Conservation (phyloP, 1,284 basidiomycete genomes). For the Marasmius oreades region DNA sequence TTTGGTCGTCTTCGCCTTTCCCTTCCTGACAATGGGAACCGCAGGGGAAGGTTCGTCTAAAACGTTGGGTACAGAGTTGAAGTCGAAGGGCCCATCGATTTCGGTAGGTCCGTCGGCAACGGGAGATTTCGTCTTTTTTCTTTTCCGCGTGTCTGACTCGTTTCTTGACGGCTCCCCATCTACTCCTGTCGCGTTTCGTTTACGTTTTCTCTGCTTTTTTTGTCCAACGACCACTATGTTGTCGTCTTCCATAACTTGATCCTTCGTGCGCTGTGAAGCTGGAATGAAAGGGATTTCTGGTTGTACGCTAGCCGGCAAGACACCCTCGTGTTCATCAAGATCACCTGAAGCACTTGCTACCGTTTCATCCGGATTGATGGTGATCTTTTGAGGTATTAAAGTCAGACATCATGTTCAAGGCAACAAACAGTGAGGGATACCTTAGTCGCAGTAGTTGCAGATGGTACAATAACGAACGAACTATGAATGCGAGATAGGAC, state of each 20-base stretch:
- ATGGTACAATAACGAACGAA: constrained; percentile 23
- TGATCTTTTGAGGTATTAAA: background rate
- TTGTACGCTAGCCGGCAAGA: constrained; percentile 33
- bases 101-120: background rate
- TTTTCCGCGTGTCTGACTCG: constrained; percentile 1
- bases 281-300: constrained; percentile 74
- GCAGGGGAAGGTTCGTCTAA: constrained; percentile 58
- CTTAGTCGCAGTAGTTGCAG: background rate
- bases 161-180: background rate
- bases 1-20: constrained; percentile 48
- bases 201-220: constrained; percentile 56
- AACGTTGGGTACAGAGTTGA: constrained; percentile 69
- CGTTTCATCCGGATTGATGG: constrained; percentile 2
- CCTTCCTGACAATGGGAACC: constrained; percentile 31
- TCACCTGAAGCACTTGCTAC: constrained; percentile 13
- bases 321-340: constrained; percentile 15
- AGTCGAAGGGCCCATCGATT: constrained; percentile 64
- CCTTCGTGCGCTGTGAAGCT: constrained; percentile 39
- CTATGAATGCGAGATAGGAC: constrained; percentile 40
- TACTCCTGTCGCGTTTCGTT: constrained; percentile 35
- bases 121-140: constrained; percentile 4
- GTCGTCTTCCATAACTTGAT: constrained; percentile 44
- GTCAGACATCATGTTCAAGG: constrained; percentile 1
- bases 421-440: constrained; percentile 1
- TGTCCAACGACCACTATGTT: constrained; percentile 72